phyloP scores from a whole-genome alignment of 2,329 filamentous ascomycete species.

The Penicillium palitans region DNA sequence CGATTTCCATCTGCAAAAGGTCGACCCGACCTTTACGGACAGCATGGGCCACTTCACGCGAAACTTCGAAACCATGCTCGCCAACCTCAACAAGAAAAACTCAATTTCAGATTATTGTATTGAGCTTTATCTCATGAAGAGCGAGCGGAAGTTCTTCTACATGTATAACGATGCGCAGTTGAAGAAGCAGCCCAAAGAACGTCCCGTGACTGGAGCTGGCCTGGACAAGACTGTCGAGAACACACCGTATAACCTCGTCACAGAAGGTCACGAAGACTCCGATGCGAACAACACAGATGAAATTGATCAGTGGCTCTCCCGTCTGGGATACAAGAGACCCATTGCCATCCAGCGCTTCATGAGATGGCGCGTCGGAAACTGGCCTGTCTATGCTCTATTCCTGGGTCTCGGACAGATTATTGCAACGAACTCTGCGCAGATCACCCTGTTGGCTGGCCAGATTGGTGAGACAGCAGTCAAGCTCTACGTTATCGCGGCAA shows the following conservation, averaged over 20 bases:
- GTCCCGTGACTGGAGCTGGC: conserved; percentile 36
- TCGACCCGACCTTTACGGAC: conserved; percentile 68
- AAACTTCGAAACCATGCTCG: conserved; percentile 58
- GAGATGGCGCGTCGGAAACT: conserved; percentile 59
- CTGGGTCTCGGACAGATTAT: conserved; percentile 64
- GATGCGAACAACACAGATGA: conserved; percentile 40
- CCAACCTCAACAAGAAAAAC: conserved; percentile 56
- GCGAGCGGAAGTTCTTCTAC: conserved; percentile 67
- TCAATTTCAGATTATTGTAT: conserved; percentile 62
- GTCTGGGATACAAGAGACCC: conserved; percentile 56
- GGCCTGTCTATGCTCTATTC: conserved; percentile 63
- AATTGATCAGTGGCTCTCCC: conserved; percentile 31
- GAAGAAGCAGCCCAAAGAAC: conserved; percentile 47
- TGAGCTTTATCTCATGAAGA: conserved; percentile 63
- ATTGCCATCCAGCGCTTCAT: conserved; percentile 57
- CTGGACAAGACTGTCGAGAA: conserved; percentile 42
- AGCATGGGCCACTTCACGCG: conserved; percentile 61
- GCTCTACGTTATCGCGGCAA: conserved; percentile 61
- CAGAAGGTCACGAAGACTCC: conserved; percentile 29
- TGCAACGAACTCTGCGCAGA: conserved; percentile 66
- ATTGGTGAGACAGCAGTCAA: conserved; percentile 60
- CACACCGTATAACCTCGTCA: conserved; percentile 26
- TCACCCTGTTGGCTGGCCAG: conserved; percentile 65
- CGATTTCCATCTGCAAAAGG: conserved; percentile 63
- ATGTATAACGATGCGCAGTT: conserved; percentile 60